phyloP scores from a whole-genome alignment of 305 asterid species.

The Withania somnifera region DNA sequence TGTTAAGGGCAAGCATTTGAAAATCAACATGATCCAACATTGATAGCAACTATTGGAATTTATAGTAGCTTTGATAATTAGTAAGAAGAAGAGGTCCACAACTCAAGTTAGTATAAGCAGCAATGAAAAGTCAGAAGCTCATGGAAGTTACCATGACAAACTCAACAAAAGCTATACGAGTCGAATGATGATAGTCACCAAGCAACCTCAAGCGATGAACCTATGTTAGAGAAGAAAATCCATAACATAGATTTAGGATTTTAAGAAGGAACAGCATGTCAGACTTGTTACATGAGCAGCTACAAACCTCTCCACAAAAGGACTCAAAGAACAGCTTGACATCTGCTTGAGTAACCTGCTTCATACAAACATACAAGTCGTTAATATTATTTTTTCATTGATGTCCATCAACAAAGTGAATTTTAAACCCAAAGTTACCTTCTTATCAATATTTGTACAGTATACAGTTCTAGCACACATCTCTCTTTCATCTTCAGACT shows the following conservation, averaged over 20 bases:
- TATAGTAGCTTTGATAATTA: neutral
- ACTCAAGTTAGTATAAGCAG: neutral
- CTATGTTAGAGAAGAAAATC: slow-evolving; percentile 41
- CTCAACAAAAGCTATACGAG: slow-evolving; percentile 95
- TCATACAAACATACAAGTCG: slow-evolving; percentile 11
- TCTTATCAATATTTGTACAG: slow-evolving; percentile 88
- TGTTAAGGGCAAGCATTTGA: neutral
- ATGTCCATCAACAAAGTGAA: neutral
- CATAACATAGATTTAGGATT: slow-evolving; percentile 10
- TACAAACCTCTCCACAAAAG: slow-evolving; percentile 84
- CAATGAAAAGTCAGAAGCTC: slow-evolving; percentile 2
- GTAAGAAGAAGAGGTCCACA: neutral
- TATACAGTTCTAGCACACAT: slow-evolving; percentile 95
- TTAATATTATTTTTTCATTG: neutral
- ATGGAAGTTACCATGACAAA: slow-evolving; percentile 66
- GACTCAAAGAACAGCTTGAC: slow-evolving; percentile 86
- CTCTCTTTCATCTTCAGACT: slow-evolving; percentile 98
- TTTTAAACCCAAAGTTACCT: slow-evolving; percentile 30
- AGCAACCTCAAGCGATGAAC: slow-evolving; percentile 90
- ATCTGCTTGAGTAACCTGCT: slow-evolving; percentile 76
- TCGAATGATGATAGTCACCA: slow-evolving; percentile 87
- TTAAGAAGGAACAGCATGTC: neutral
- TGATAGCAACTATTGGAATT: neutral
- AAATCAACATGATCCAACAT: neutral
- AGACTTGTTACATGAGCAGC: slow-evolving; percentile 4